Percentiles rank a stretch among this genome's conserved stretches.
Conservation (phyloP, 208 protist species). For the Acanthamoeba sp. region DNA sequence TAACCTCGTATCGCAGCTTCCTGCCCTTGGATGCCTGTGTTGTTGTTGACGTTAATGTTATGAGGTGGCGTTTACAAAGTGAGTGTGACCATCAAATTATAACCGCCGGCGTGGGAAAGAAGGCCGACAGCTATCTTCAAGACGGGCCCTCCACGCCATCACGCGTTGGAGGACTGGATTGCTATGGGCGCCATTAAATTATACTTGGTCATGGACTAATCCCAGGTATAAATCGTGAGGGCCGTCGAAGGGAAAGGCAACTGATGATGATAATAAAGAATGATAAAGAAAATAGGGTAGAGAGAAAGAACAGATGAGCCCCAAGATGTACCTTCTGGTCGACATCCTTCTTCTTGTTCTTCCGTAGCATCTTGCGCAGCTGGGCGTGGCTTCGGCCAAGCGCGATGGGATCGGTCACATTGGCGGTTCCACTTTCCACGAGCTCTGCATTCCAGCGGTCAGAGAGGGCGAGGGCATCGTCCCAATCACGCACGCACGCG, state of each 20-base stretch:
- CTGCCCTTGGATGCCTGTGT: slow-evolving; percentile 34
- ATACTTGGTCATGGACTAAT: neutral
- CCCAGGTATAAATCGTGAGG: slow-evolving; percentile 49
- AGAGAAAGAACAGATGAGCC: neutral
- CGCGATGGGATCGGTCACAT: slow-evolving; percentile 64
- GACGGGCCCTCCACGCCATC: neutral
- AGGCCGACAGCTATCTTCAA: slow-evolving; percentile 8
- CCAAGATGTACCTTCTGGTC: slow-evolving; percentile 24
- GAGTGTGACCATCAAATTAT: slow-evolving; percentile 45
- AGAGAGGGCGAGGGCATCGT: too few relatives aligned
- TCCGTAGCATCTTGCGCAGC: slow-evolving; percentile 36
- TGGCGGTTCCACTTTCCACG: slow-evolving; percentile 59
- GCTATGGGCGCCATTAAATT: slow-evolving; percentile 48
- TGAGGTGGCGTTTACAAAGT: too few relatives aligned
- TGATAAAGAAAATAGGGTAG: neutral
- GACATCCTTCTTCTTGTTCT: slow-evolving; percentile 72
- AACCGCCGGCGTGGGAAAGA: neutral
- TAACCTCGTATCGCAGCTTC: slow-evolving; percentile 58
- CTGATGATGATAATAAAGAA: too few relatives aligned
- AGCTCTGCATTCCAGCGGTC: too few relatives aligned
- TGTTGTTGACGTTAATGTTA: neutral
- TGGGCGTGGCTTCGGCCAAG: slow-evolving; percentile 49
- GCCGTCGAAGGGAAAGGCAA: too few relatives aligned
- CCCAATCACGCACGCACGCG: too few relatives aligned
- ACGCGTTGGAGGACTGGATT: neutral